Evolutionary conservation across 768 basidiomycete genomes (phyloP).

Genomic region (Neoboletus brunneissimus): DNA sequence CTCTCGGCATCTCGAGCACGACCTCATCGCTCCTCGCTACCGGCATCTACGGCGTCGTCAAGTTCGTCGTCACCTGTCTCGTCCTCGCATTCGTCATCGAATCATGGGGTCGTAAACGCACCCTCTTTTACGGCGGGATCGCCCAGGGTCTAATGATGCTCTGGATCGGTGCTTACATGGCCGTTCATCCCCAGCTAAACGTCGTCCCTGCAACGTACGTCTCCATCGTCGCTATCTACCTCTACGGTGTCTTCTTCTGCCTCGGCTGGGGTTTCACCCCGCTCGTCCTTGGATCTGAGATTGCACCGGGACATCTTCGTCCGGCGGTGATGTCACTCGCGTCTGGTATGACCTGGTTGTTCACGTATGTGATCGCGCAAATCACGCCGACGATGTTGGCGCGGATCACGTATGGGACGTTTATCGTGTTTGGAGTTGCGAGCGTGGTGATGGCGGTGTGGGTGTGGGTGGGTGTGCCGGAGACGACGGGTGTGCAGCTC

Average conservation of each 20-base stretch:
- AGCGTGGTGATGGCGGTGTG: slow-evolving; percentile 32
- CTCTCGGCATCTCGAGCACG: slow-evolving; percentile 34
- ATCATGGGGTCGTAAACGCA: slow-evolving; percentile 37
- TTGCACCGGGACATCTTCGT: slow-evolving; percentile 38
- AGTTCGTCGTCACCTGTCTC: slow-evolving; percentile 31
- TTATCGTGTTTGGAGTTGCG: slow-evolving; percentile 32
- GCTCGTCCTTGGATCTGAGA: slow-evolving; percentile 35
- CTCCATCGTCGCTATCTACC: slow-evolving; percentile 36
- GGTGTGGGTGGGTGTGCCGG: slow-evolving; percentile 38
- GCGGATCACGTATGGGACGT: slow-evolving; percentile 30
- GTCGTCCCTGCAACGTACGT: slow-evolving; percentile 33
- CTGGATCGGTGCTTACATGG: slow-evolving; percentile 35
- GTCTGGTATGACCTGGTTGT: slow-evolving; percentile 33
- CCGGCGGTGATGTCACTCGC: slow-evolving; percentile 33
- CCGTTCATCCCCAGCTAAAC: slow-evolving; percentile 25
- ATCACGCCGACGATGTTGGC: slow-evolving; percentile 37
- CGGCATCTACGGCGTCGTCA: slow-evolving; percentile 42
- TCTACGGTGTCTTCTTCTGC: slow-evolving; percentile 37
- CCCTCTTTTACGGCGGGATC: slow-evolving; percentile 36
- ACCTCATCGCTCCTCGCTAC: slow-evolving; percentile 38
- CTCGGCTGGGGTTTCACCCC: slow-evolving; percentile 35
- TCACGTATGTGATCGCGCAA: slow-evolving; percentile 39
- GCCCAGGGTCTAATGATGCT: slow-evolving; percentile 37
- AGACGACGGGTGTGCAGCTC: slow-evolving; percentile 39
- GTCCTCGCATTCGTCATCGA: slow-evolving; percentile 39